phyloP scores from a whole-genome alignment of 306 rosid genomes.

The Trifolium fragiferum region DNA sequence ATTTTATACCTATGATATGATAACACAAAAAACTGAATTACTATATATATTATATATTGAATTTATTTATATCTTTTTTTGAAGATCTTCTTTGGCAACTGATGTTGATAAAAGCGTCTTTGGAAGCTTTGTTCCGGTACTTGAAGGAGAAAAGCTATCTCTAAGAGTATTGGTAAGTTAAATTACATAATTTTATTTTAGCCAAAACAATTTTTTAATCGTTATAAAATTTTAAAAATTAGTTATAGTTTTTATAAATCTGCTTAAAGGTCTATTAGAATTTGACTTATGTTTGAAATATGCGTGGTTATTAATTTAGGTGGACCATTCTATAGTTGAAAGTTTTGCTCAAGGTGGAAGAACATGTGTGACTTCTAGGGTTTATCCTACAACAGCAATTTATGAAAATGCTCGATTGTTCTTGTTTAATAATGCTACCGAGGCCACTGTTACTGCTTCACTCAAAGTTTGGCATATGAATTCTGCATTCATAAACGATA shows the following conservation, averaged over 20 bases:
- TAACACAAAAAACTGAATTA: too few relatives aligned
- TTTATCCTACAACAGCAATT: conserved; percentile 89
- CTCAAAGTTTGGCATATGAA: conserved; percentile 89
- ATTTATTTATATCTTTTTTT: not conserved
- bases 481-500: conserved; percentile 67
- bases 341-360: conserved; percentile 97
- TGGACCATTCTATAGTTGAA: conserved; percentile 90
- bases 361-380: conserved; percentile 68
- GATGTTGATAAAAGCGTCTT: conserved; percentile 62
- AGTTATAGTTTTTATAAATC: too few relatives aligned
- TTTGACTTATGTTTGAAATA: too few relatives aligned
- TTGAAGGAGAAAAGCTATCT: conserved; percentile 69
- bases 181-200: too few relatives aligned
- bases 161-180: conserved; percentile 71
- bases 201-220: too few relatives aligned
- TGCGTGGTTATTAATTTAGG: conserved; percentile 47
- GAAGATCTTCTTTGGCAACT: conserved; percentile 76
- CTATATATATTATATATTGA: too few relatives aligned
- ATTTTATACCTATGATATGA: too few relatives aligned
- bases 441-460: conserved; percentile 65
- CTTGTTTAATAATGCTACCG: conserved; percentile 85
- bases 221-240: too few relatives aligned
- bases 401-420: conserved; percentile 79
- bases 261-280: too few relatives aligned
- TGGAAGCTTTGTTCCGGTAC: conserved; percentile 77